Conservation (phyloP, 2,329 filamentous ascomycete species). For the Talaromyces sp. region DNA sequence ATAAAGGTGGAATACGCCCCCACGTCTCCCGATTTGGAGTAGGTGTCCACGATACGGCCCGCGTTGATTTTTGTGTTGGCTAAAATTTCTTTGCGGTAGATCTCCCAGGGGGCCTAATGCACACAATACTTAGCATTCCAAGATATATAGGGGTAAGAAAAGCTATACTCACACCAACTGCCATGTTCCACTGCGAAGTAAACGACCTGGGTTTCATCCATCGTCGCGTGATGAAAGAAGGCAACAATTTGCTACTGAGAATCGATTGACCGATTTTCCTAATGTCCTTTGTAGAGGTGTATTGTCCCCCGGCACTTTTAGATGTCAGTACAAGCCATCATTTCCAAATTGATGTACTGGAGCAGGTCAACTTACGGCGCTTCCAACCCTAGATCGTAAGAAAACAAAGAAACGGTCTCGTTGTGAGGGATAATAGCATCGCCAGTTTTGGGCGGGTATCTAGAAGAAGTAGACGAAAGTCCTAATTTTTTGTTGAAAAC, state of each 20-base stretch:
- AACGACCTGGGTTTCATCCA: constrained; percentile 1
- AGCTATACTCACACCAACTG: neutral
- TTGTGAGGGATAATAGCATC: constrained; percentile 2
- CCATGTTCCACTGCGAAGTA: neutral
- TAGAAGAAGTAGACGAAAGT: neutral
- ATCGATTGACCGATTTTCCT: neutral
- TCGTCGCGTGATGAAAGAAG: neutral
- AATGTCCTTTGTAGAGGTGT: constrained; percentile 1
- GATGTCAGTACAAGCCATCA: neutral
- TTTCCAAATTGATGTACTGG: neutral
- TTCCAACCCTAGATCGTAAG: neutral
- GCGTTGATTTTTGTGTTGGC: neutral
- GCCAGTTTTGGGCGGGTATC: neutral
- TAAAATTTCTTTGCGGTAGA: neutral
- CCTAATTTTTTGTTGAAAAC: neutral
- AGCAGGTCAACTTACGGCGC: neutral
- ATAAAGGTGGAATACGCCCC: neutral
- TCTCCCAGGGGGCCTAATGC: neutral
- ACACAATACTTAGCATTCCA: neutral
- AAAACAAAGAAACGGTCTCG: neutral
- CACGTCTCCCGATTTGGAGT: neutral
- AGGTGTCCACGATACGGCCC: constrained; percentile 1
- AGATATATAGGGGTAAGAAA: neutral
- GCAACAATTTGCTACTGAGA: neutral
- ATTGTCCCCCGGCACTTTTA: neutral